Conservation (phyloP, 768 basidiomycete species). For the Grammothele lineata region DNA sequence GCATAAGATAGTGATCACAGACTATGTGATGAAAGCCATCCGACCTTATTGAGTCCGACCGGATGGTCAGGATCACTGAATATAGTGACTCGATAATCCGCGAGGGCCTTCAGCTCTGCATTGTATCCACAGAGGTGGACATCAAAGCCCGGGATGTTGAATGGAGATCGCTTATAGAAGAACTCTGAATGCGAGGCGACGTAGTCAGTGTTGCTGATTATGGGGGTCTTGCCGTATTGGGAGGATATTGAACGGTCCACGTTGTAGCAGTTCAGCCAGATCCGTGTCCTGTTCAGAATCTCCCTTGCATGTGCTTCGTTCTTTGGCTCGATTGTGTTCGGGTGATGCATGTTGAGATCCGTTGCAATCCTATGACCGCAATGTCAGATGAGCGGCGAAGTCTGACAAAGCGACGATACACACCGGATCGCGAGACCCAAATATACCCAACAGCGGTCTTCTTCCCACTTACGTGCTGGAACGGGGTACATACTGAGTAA, state of each 20-base stretch:
- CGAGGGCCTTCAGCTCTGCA: slow-evolving; percentile 63
- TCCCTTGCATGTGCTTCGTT: slow-evolving; percentile 83
- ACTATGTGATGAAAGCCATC: not conserved
- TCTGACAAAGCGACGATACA: slow-evolving; percentile 6
- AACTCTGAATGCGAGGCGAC: slow-evolving; percentile 64
- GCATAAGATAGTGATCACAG: not conserved
- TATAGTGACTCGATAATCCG: slow-evolving; percentile 55
- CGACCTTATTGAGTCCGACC: slow-evolving; percentile 71
- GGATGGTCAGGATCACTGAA: slow-evolving; percentile 73
- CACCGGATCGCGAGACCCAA: slow-evolving; percentile 86
- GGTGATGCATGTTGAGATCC: slow-evolving; percentile 84
- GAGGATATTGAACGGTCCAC: slow-evolving; percentile 85
- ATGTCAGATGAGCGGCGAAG: not conserved
- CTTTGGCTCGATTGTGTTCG: slow-evolving; percentile 57
- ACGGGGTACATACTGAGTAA: slow-evolving; percentile 73
- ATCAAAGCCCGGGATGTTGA: slow-evolving; percentile 71
- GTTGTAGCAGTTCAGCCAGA: slow-evolving; percentile 90
- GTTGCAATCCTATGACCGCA: slow-evolving; percentile 71
- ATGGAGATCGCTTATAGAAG: slow-evolving; percentile 68
- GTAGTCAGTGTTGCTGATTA: slow-evolving; percentile 74
- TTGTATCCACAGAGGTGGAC: slow-evolving; percentile 80
- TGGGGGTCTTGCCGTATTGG: slow-evolving; percentile 85
- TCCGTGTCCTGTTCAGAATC: slow-evolving; percentile 83
- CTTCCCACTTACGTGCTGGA: slow-evolving; percentile 78
- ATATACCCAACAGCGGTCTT: slow-evolving; percentile 87